phyloP scores from a whole-genome alignment of 2,329 filamentous ascomycete species.

The Pseudocercospora macadamiae region DNA sequence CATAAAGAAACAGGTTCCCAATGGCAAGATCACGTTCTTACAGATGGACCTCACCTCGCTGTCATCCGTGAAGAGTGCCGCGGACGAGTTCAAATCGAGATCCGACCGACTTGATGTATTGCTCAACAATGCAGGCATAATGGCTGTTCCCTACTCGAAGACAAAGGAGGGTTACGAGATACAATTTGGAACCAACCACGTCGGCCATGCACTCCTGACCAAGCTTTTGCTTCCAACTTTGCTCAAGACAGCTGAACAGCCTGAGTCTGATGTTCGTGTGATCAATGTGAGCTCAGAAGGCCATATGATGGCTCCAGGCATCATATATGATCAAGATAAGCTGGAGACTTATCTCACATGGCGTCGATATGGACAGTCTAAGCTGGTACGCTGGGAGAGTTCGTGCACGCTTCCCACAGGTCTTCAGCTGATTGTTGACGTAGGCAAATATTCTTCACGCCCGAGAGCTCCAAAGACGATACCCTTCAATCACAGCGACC shows the following conservation, averaged over 20 bases:
- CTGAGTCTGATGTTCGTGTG: constrained; percentile 48
- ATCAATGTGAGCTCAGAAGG: constrained; percentile 47
- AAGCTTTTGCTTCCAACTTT: constrained; percentile 51
- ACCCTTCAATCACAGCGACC: constrained; percentile 65
- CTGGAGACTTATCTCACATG: constrained; percentile 39
- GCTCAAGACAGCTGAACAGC: constrained; percentile 41
- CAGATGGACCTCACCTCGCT: constrained; percentile 57
- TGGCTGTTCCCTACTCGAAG: constrained; percentile 39
- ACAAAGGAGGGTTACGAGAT: constrained; percentile 56
- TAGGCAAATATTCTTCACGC: constrained; percentile 63
- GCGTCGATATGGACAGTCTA: constrained; percentile 63
- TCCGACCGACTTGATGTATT: constrained; percentile 44
- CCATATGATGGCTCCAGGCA: constrained; percentile 29
- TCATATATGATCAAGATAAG: constrained; percentile 41
- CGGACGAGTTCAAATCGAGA: constrained; percentile 40
- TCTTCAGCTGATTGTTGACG: too few species aligned
- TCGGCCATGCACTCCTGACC: constrained; percentile 54
- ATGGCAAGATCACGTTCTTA: constrained; percentile 48
- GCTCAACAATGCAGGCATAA: constrained; percentile 44
- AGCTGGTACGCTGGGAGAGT: too few species aligned
- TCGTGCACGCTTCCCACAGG: too few species aligned
- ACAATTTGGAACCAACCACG: constrained; percentile 56
- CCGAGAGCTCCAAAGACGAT: constrained; percentile 60
- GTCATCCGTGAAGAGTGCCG: constrained; percentile 52
- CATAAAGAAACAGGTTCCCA: constrained; percentile 41